Base-by-base conservation (phyloP, 768 basidiomycete species). In the Candolleomyces eurysporus region DNA sequence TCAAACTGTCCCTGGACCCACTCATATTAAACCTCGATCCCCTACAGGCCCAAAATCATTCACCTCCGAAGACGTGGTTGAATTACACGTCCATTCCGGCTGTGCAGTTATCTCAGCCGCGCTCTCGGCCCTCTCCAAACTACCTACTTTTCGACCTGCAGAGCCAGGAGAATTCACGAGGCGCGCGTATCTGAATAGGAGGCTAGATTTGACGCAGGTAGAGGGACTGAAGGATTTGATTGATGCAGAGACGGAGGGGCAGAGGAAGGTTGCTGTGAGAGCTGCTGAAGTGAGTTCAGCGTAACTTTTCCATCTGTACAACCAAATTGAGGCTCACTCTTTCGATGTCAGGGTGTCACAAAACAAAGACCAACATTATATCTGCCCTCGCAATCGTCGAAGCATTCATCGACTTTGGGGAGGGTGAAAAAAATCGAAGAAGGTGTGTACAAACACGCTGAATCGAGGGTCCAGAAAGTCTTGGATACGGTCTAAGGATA, bases 321-420 rank as follows among this genome's bases (percentile, higher is more conserved):
- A 9, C 53, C n/a, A 11, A 36, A 17, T 30, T 9, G 13, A 14
- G 14, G 45, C 45, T 46, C 5, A 46, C 14, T n/a, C 22, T 56
- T 3, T 30, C 26, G 9, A 32, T 9, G 32, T 58, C 56, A 95
- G 92, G 94, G 94, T 43, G 70, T 75, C 17, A 80, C 84, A 31
- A 78, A 84, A 53, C 75, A 76, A 10, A 81, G 82, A 54, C 73
- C 7, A 81, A 85, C 13, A 87, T 92, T 17, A 83, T 96, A 22
- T 78, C 83, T 31, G 90, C 88, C 54, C 82, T 94, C 22, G 87
- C 94, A 11, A 82, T 87, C 63, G 79, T 93, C 4, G 95, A 97
- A 73, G 95, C 94, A 1, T 74, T 96, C 19, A 95, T 97, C 58
- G 94, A 96, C 71, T 97, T 96, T 72, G 92, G 92, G 6, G 94